Evolutionary conservation across 2,329 filamentous ascomycete genomes (phyloP).

Genomic region (Emergomyces orientalis): DNA sequence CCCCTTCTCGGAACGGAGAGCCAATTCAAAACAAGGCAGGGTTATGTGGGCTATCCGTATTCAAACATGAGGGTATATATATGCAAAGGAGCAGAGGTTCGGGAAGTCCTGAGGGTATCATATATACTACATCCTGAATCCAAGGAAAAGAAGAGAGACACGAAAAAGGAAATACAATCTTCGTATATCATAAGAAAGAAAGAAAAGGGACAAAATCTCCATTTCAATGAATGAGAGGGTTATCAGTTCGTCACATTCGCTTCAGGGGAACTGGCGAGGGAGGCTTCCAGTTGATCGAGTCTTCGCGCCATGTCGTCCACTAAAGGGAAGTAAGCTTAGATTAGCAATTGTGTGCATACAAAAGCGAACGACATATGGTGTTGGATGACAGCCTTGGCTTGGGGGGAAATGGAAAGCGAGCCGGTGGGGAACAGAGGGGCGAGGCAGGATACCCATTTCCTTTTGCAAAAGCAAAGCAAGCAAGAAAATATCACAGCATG

Average conservation of each 20-base stretch:
- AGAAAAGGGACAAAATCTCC: conserved; percentile 11
- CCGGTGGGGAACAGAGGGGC: not conserved
- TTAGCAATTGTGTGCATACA: not conserved
- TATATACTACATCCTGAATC: not conserved
- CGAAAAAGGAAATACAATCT: not conserved
- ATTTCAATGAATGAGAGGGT: conserved; percentile 8
- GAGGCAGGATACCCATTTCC: not conserved
- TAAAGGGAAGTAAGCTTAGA: conserved; percentile 29
- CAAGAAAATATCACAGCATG: not conserved
- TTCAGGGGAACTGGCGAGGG: conserved; percentile 50
- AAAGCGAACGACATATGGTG: not conserved
- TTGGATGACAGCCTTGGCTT: no score
- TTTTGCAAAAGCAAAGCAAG: not conserved
- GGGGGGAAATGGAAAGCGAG: not conserved
- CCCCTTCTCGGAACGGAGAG: not conserved
- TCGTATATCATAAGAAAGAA: conserved; percentile 9
- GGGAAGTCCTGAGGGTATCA: not conserved
- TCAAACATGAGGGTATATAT: not conserved
- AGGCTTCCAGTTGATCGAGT: conserved; percentile 71
- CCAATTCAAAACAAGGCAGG: not conserved
- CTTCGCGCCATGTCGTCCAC: conserved; percentile 92
- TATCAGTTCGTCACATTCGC: conserved; percentile 26
- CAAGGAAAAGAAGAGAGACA: not conserved
- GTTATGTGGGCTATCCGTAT: not conserved
- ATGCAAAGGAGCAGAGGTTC: not conserved